Conservation (phyloP, 192 early-diverging fungal species). For the Gamsiella multidivaricata region DNA sequence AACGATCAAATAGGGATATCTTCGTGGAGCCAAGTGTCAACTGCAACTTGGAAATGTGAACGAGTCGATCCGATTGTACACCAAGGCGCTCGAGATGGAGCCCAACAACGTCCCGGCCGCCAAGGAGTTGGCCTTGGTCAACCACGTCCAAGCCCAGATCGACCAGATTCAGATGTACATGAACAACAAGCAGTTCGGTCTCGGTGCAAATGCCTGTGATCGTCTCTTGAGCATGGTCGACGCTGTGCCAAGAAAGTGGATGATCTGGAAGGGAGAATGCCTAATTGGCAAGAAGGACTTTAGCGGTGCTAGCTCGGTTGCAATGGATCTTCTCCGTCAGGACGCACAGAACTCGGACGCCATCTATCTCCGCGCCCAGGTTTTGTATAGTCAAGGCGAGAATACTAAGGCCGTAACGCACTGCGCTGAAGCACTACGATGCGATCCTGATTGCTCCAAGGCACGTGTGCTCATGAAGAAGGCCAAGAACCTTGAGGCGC, state of each 20-base stretch:
- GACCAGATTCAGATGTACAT: conserved; percentile 58
- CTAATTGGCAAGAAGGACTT: conserved; percentile 70
- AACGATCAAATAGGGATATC: conserved; percentile 36
- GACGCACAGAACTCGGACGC: conserved; percentile 79
- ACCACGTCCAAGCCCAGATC: conserved; percentile 59
- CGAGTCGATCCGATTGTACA: conserved; percentile 64
- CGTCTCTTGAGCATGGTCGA: conserved; percentile 56
- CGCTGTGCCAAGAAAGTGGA: conserved; percentile 68
- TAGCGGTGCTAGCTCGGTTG: conserved; percentile 70
- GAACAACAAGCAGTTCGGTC: conserved; percentile 58
- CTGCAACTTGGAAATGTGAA: conserved; percentile 74
- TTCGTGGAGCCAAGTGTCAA: conserved; percentile 79
- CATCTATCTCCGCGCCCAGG: conserved; percentile 71
- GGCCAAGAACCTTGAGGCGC: conserved; percentile 68
- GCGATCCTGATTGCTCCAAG: conserved; percentile 81
- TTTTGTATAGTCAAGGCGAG: conserved; percentile 78
- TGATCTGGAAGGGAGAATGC: conserved; percentile 72
- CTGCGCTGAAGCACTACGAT: conserved; percentile 71
- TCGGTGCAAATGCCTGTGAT: conserved; percentile 59
- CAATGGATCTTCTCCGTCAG: conserved; percentile 66
- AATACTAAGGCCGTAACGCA: conserved; percentile 63
- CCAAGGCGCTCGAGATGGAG: conserved; percentile 54
- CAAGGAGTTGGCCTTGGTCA: conserved; percentile 55
- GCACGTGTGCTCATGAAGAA: conserved; percentile 74
- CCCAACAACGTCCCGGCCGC: conserved; percentile 51